phyloP scores from a whole-genome alignment of 2,329 filamentous ascomycete genomes.

The Verticillium nubilum region DNA sequence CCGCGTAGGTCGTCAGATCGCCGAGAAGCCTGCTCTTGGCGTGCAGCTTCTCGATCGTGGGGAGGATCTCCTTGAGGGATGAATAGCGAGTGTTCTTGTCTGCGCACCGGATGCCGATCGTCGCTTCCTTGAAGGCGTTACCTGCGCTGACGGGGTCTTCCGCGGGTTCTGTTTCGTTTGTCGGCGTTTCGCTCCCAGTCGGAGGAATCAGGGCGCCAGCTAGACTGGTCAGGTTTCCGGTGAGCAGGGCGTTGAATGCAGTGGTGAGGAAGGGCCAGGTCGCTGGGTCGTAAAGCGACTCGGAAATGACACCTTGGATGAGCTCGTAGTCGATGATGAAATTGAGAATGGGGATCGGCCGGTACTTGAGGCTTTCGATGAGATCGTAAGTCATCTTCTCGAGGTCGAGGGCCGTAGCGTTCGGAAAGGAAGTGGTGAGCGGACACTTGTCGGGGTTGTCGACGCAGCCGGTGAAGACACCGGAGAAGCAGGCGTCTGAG shows the following conservation, averaged over 20 bases:
- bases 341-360: slow-evolving; percentile 15
- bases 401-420: slow-evolving; percentile 14
- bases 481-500: slow-evolving; percentile 18
- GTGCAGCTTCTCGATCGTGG: slow-evolving; percentile 17
- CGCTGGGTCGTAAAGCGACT: background rate
- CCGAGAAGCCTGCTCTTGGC: slow-evolving; percentile 20
- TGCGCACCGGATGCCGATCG: slow-evolving; percentile 25
- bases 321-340: background rate
- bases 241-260: background rate
- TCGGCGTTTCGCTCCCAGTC: background rate
- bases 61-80: slow-evolving; percentile 19
- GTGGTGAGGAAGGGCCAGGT: slow-evolving; percentile 1
- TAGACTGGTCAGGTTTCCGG: background rate
- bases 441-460: slow-evolving; percentile 15
- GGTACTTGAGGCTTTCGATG: slow-evolving; percentile 15
- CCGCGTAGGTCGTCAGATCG: slow-evolving; percentile 9
- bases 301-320: slow-evolving; percentile 7
- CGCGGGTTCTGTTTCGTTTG: background rate
- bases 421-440: slow-evolving; percentile 9
- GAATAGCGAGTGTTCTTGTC: slow-evolving; percentile 21
- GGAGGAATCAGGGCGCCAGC: background rate
- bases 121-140: background rate
- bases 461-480: slow-evolving; percentile 18
- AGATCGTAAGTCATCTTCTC: slow-evolving; percentile 15
- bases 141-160: background rate